These are phyloP conservation scores for Canavalia ensiformis DNA, from an alignment of 306 rosid species.

Conservation along the genomic window DNA sequence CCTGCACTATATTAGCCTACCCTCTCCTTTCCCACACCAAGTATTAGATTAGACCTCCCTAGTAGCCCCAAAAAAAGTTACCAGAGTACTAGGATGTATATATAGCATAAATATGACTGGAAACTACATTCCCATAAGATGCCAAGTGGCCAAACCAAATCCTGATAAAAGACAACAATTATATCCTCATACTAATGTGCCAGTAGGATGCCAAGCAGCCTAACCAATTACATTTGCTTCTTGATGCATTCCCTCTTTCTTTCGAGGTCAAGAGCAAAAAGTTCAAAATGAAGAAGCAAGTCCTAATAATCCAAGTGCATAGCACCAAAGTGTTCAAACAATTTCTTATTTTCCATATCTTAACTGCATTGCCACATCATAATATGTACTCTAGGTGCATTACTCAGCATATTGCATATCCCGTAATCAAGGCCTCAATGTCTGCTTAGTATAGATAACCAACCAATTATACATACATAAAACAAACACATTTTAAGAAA, in stretches of 20 bases:
- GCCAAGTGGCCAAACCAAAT: background rate
- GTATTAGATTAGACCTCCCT: background rate
- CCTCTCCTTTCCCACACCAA: background rate
- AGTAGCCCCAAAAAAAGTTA: background rate
- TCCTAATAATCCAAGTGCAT: too few relatives aligned
- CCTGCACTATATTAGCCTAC: background rate
- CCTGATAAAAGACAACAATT: background rate
- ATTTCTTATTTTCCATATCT: too few relatives aligned
- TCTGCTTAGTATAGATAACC: too few relatives aligned
- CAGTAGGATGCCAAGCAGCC: background rate
- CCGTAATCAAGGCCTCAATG: too few relatives aligned
- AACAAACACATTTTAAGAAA: too few relatives aligned
- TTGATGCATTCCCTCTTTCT: background rate
- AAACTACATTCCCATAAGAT: conserved; percentile 9
- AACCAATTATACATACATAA: too few relatives aligned
- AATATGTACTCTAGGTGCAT: too few relatives aligned
- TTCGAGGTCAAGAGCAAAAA: background rate
- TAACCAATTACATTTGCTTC: background rate
- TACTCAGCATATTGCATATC: too few relatives aligned
- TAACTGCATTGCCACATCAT: too few relatives aligned
- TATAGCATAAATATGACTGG: background rate
- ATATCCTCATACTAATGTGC: background rate
- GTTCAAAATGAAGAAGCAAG: background rate
- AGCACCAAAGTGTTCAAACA: too few relatives aligned
- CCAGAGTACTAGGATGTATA: background rate